Conservation (phyloP, 2,329 filamentous ascomycete genomes). For the Calonectria pseudoreteaudii region DNA sequence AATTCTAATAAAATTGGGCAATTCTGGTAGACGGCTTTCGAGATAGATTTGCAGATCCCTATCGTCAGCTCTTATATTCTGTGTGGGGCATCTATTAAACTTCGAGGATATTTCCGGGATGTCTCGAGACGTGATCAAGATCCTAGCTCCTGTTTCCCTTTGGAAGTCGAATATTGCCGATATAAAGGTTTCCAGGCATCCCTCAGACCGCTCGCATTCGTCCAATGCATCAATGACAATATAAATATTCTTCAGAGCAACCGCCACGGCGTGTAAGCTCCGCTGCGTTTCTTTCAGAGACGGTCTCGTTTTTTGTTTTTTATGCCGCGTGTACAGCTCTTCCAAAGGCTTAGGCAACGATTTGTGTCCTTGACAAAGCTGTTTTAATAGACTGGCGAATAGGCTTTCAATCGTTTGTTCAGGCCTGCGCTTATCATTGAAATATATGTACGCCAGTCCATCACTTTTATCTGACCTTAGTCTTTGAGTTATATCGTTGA, state of each 20-base stretch:
- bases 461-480: neutral
- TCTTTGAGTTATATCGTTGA: neutral
- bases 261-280: neutral
- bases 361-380: neutral
- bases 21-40: neutral
- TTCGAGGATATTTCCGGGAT: neutral
- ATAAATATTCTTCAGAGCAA: conserved; percentile 15
- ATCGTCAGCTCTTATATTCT: neutral
- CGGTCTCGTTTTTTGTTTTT: neutral
- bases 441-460: neutral
- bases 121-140: conserved; percentile 42
- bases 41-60: conserved; percentile 29
- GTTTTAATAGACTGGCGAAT: neutral
- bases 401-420: neutral
- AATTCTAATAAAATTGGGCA: fast-evolving
- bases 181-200: neutral
- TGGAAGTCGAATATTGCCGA: conserved; percentile 13
- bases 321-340: neutral
- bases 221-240: conserved; percentile 42
- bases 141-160: neutral
- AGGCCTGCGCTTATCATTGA: neutral
- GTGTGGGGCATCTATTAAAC: neutral
- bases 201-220: conserved; percentile 21
- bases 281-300: neutral
- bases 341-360: neutral